Conservation (phyloP, 2,329 filamentous ascomycete genomes). For the Malbranchea zuffiana region DNA sequence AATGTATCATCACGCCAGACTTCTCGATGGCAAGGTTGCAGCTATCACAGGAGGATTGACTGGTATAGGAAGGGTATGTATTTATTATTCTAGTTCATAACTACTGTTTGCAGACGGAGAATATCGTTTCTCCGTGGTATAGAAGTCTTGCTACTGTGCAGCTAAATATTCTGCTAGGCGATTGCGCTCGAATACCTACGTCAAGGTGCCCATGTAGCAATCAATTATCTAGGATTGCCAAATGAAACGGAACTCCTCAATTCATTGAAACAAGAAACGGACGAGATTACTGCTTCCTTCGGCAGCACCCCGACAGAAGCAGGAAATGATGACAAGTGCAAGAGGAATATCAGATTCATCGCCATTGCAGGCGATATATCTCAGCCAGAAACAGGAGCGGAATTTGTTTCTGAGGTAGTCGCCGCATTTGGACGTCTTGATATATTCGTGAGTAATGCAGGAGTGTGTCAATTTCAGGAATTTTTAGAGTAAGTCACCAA, state of each 20-base stretch:
- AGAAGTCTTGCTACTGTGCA: too few relatives aligned
- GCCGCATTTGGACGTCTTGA: constrained; percentile 47
- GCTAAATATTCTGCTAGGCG: constrained; percentile 45
- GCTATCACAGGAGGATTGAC: constrained; percentile 81
- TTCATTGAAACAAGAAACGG: constrained; percentile 37
- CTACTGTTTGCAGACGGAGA: too few relatives aligned
- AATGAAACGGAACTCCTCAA: constrained; percentile 32
- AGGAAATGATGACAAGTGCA: not conserved
- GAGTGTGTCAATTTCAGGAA: constrained; percentile 77
- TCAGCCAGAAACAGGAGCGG: constrained; percentile 57
- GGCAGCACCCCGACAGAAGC: not conserved
- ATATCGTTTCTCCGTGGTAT: too few relatives aligned
- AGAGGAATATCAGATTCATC: constrained; percentile 44
- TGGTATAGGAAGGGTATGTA: constrained; percentile 58
- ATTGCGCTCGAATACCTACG: constrained; percentile 68
- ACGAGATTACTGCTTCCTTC: constrained; percentile 13
- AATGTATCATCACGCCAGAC: constrained; percentile 18
- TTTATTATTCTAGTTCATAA: too few relatives aligned
- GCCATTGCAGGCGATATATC: constrained; percentile 68
- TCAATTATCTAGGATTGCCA: constrained; percentile 59
- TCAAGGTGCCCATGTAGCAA: constrained; percentile 66
- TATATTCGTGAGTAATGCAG: constrained; percentile 80
- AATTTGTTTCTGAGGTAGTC: constrained; percentile 57
- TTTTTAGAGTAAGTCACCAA: constrained; percentile 59
- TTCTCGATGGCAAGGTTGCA: constrained; percentile 65